phyloP scores from a whole-genome alignment of 2,329 filamentous ascomycete species.

The Fusarium begoniae region DNA sequence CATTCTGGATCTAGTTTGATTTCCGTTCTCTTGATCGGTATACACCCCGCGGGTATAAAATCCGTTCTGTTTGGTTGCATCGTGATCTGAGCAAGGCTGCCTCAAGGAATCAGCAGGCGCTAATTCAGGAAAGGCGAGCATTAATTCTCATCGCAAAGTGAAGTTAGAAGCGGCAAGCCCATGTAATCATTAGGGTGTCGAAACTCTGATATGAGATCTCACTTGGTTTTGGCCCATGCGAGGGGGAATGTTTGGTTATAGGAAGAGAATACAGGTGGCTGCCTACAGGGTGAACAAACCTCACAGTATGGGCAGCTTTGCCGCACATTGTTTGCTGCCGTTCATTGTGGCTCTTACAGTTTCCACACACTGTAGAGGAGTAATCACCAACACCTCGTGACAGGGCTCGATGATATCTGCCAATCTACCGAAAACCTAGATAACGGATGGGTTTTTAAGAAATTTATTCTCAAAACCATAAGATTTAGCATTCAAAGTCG shows the following conservation, averaged over 20 bases:
- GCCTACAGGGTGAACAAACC: neutral
- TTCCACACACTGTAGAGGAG: neutral
- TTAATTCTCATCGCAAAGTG: neutral
- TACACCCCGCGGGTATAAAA: slow-evolving; percentile 55
- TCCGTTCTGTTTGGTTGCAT: slow-evolving; percentile 32
- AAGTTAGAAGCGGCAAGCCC: neutral
- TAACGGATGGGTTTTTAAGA: neutral
- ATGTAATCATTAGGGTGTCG: neutral
- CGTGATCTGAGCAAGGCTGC: neutral
- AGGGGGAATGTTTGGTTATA: neutral
- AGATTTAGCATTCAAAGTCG: neutral
- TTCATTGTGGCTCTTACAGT: neutral
- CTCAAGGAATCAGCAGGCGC: neutral
- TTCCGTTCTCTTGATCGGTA: slow-evolving; percentile 44
- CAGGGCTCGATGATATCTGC: neutral
- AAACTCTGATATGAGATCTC: neutral
- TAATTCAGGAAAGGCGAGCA: neutral
- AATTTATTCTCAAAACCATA: neutral
- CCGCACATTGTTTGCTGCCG: neutral
- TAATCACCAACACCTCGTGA: neutral
- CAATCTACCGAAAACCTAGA: neutral
- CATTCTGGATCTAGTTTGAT: slow-evolving; percentile 22
- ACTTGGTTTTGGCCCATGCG: neutral
- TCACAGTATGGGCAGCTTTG: neutral
- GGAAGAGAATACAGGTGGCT: neutral